A percentile compares a stretch with the other conserved stretches of the same genome.
Conservation (phyloP, 2,329 filamentous ascomycete genomes). For the Ophiostoma australiae region DNA sequence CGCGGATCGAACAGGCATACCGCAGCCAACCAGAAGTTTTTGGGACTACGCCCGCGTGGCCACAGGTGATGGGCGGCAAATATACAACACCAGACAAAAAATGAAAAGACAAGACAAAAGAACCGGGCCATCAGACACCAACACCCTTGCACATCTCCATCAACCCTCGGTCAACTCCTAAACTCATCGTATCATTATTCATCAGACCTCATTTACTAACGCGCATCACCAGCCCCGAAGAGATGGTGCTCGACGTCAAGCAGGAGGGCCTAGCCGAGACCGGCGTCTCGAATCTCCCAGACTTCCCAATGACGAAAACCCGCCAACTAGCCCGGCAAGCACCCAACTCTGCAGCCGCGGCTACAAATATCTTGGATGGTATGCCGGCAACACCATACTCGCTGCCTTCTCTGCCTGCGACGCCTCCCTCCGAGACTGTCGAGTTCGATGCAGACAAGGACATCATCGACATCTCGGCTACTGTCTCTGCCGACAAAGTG, state of each 20-base stretch:
- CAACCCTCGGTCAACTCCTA: background rate
- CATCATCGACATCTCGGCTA: constrained; percentile 2
- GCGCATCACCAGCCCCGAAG: constrained; percentile 20
- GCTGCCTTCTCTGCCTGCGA: constrained; percentile 9
- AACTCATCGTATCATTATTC: background rate
- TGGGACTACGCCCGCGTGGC: background rate
- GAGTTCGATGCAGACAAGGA: constrained; percentile 15
- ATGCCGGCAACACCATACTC: constrained; percentile 20
- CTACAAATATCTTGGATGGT: constrained; percentile 19
- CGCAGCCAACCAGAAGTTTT: background rate
- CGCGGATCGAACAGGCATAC: background rate
- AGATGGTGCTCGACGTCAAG: constrained; percentile 23
- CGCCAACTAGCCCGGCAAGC: constrained; percentile 23
- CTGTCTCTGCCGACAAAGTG: background rate
- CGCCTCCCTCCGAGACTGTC: constrained; percentile 4
- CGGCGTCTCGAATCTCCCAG: constrained; percentile 24
- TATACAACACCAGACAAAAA: background rate
- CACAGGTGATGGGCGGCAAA: background rate
- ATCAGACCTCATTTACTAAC: constrained; percentile 21
- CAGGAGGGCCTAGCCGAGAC: constrained; percentile 26
- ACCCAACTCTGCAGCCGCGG: constrained; percentile 16
- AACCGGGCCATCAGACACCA: background rate
- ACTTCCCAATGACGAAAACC: constrained; percentile 17
- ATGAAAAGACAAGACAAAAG: background rate
- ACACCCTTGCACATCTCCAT: background rate